phyloP scores from a whole-genome alignment of 495 filamentous ascomycete species.

The Sordaria brevicollis region DNA sequence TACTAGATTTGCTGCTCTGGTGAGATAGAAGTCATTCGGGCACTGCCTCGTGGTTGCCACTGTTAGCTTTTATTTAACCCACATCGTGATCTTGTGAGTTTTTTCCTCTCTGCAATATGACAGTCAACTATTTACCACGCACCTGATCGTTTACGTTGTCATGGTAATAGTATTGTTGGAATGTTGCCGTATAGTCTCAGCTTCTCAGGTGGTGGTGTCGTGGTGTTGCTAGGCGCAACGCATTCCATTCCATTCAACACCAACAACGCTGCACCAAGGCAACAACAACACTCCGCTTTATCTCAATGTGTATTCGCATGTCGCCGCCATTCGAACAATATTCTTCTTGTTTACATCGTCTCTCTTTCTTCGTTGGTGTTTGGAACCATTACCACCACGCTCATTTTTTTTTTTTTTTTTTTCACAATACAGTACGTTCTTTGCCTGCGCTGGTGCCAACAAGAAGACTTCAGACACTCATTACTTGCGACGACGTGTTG shows the following conservation, averaged over 20 bases:
- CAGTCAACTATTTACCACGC: background rate
- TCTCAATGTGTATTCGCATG: background rate
- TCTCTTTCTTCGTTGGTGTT: background rate
- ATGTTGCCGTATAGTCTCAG: background rate
- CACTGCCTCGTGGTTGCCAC: background rate
- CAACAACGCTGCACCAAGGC: background rate
- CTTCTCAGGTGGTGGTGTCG: background rate
- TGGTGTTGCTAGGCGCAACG: conserved; percentile 7
- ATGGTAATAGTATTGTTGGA: background rate
- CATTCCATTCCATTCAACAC: conserved; percentile 8
- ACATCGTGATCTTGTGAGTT: no score
- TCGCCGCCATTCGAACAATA: background rate
- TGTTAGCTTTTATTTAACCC: no score
- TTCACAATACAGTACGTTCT: no score
- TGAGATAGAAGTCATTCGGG: background rate
- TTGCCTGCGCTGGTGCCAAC: no score
- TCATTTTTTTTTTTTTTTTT: background rate
- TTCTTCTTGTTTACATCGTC: background rate
- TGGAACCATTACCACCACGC: background rate
- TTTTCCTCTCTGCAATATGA: background rate
- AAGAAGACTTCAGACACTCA: no score
- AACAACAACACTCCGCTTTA: background rate
- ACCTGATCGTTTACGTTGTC: background rate
- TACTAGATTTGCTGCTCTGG: background rate
- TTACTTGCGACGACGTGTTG: background rate